These are phyloP conservation scores for Neodidymelliopsis sp. DNA, from an alignment of 2,329 filamentous ascomycete genomes.

Conservation along the genomic window DNA sequence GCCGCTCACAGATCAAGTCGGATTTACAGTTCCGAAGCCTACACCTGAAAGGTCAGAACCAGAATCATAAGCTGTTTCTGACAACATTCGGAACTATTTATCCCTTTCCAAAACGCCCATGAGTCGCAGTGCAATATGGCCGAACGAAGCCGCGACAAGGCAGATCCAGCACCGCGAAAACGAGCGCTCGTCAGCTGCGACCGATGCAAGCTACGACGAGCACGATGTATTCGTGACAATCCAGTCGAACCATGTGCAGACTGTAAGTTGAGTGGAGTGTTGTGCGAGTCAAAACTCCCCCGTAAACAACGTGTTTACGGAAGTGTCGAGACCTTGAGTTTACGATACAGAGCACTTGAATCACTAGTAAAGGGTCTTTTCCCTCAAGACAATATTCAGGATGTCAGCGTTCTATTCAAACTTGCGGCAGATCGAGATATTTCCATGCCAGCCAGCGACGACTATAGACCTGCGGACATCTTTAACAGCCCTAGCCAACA, in stretches of 20 bases:
- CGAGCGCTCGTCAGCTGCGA: slow-evolving; percentile 43
- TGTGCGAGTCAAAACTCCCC: slow-evolving; percentile 54
- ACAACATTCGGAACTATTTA: slow-evolving; percentile 16
- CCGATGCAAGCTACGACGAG: slow-evolving; percentile 39
- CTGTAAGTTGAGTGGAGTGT: slow-evolving; percentile 49
- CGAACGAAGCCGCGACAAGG: slow-evolving; percentile 23
- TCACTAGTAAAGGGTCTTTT: slow-evolving; percentile 53
- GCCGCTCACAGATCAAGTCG: slow-evolving; percentile 12
- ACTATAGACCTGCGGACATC: slow-evolving; percentile 37
- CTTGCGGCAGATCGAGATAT: slow-evolving; percentile 52
- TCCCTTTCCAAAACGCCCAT: slow-evolving; percentile 10
- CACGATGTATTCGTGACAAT: slow-evolving; percentile 38
- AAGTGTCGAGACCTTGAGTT: slow-evolving; percentile 55
- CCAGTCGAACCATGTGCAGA: slow-evolving; percentile 48
- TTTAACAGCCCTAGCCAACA: slow-evolving; percentile 23
- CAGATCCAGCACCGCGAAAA: slow-evolving; percentile 33
- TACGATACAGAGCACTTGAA: slow-evolving; percentile 54
- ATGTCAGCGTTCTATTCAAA: slow-evolving; percentile 50
- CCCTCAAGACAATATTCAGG: slow-evolving; percentile 49
- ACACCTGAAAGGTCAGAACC: slow-evolving; percentile 5
- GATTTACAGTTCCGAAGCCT: slow-evolving; percentile 12
- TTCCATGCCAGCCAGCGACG: slow-evolving; percentile 44
- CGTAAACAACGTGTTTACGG: slow-evolving; percentile 57
- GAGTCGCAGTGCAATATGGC: slow-evolving; percentile 14
- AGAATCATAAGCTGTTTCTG: slow-evolving; percentile 7